A percentile compares a stretch with the other conserved stretches of the same genome.
Conservation (phyloP, 805 yeast species). For the Metschnikowia colocasiae region DNA sequence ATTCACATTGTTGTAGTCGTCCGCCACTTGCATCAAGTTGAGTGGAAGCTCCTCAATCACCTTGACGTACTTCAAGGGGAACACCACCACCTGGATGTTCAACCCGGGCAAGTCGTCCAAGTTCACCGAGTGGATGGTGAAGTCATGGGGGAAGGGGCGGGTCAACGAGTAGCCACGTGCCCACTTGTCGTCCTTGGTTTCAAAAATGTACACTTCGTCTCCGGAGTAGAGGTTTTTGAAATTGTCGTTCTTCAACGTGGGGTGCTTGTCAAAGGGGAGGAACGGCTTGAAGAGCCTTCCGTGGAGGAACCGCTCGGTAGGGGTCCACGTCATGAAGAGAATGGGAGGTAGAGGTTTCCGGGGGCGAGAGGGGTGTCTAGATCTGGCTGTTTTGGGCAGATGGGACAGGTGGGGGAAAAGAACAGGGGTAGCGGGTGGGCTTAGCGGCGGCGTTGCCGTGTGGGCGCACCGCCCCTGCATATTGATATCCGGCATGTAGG, state of each 20-base stretch:
- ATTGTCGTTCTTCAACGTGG: constrained; percentile 33
- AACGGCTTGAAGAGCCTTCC: constrained; percentile 40
- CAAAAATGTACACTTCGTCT: constrained; percentile 74
- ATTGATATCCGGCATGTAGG: too few species aligned
- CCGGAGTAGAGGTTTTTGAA: constrained; percentile 65
- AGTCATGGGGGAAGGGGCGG: constrained; percentile 68
- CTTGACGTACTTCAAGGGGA: constrained; percentile 57
- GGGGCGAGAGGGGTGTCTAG: background rate
- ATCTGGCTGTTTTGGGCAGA: too few species aligned
- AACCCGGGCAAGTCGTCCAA: constrained; percentile 61
- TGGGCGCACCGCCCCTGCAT: too few species aligned
- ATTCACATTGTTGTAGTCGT: constrained; percentile 26
- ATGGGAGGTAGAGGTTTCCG: background rate
- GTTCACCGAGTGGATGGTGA: constrained; percentile 55
- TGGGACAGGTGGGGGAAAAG: too few species aligned
- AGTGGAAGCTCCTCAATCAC: constrained; percentile 43
- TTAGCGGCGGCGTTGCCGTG: too few species aligned
- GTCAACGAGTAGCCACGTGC: constrained; percentile 72
- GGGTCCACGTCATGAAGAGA: constrained; percentile 29
- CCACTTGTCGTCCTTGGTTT: constrained; percentile 61
- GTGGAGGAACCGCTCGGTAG: constrained; percentile 33
- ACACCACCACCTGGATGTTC: constrained; percentile 49
- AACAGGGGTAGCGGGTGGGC: too few species aligned
- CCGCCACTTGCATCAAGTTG: constrained; percentile 24
- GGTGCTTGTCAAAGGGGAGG: constrained; percentile 41